These are phyloP conservation scores for Gymnopilus junonius DNA, from an alignment of 768 basidiomycete genomes.

Conservation along the genomic window DNA sequence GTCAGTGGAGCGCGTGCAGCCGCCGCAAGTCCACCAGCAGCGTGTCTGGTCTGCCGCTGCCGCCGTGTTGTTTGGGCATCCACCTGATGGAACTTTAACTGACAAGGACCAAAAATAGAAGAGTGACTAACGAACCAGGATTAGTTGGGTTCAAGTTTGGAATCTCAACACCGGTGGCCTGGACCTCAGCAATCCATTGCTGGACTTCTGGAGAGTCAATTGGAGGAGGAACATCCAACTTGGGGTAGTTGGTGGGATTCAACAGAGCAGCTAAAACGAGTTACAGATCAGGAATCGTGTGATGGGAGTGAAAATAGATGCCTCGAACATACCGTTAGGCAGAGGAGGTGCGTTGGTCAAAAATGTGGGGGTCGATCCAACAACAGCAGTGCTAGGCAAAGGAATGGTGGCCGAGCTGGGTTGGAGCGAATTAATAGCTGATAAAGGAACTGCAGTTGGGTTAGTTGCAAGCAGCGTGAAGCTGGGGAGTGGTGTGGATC, in stretches of 20 bases:
- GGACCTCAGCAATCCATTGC: constrained; percentile 72
- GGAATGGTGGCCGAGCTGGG: constrained; percentile 46
- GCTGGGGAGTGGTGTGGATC: neutral
- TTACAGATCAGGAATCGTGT: constrained; percentile 1
- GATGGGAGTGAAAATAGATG: neutral
- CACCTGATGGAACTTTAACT: constrained; percentile 36
- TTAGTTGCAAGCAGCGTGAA: constrained; percentile 41
- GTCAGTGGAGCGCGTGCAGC: constrained; percentile 70
- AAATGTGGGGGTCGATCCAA: constrained; percentile 55
- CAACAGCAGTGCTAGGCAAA: constrained; percentile 48
- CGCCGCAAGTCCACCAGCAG: constrained; percentile 86
- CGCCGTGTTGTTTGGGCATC: constrained; percentile 63
- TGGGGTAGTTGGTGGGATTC: constrained; percentile 62
- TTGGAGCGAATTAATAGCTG: constrained; percentile 49
- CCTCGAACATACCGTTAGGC: constrained; percentile 48
- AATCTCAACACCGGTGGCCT: constrained; percentile 57
- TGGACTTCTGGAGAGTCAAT: constrained; percentile 65
- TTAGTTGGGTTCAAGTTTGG: constrained; percentile 54
- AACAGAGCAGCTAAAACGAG: constrained; percentile 43
- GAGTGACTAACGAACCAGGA: constrained; percentile 33
- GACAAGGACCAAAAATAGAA: constrained; percentile 8
- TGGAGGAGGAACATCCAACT: constrained; percentile 65
- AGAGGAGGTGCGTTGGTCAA: constrained; percentile 63
- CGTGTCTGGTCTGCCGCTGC: constrained; percentile 54
- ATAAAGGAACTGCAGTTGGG: constrained; percentile 64